Percentiles rank a stretch among this genome's conserved stretches.
These are phyloP conservation scores for Colletotrichum spinosum DNA, from an alignment of 2,329 filamentous ascomycete species.

Conservation along the genomic window DNA sequence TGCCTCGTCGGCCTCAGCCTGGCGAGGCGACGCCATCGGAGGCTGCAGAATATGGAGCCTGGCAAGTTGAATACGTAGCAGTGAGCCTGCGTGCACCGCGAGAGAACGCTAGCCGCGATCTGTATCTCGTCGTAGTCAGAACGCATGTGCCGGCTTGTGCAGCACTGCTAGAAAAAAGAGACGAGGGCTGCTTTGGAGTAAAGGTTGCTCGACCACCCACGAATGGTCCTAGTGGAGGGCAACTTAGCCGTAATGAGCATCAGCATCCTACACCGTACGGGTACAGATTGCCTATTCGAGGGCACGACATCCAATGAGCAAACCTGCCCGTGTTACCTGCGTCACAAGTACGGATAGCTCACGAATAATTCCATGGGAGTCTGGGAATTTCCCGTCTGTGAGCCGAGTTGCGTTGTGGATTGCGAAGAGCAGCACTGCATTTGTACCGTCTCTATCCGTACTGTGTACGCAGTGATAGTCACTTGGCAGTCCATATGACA, in stretches of 20 bases:
- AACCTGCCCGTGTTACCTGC: too few relatives aligned
- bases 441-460: too few relatives aligned
- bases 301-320: not conserved
- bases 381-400: too few relatives aligned
- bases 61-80: too few relatives aligned
- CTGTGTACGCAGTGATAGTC: not conserved
- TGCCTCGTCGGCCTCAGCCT: not conserved
- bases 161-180: not conserved
- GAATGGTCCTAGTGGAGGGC: slow-evolving; percentile 8
- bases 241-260: slow-evolving; percentile 11
- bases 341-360: too few relatives aligned
- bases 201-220: slow-evolving; percentile 10
- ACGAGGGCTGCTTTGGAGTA: slow-evolving; percentile 3
- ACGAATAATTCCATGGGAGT: too few relatives aligned
- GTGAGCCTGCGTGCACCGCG: too few relatives aligned
- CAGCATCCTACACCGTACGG: slow-evolving; percentile 17
- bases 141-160: slow-evolving; percentile 23
- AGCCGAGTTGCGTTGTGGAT: too few relatives aligned
- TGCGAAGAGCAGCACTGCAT: too few relatives aligned
- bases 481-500: slow-evolving; percentile 10
- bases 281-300: slow-evolving; percentile 16
- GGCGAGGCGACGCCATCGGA: not conserved
- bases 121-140: not conserved
- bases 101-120: not conserved
- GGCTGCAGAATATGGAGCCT: too few relatives aligned